Conservation (phyloP, 2,329 filamentous ascomycete genomes). For the Penicillium psychrosexuale region DNA sequence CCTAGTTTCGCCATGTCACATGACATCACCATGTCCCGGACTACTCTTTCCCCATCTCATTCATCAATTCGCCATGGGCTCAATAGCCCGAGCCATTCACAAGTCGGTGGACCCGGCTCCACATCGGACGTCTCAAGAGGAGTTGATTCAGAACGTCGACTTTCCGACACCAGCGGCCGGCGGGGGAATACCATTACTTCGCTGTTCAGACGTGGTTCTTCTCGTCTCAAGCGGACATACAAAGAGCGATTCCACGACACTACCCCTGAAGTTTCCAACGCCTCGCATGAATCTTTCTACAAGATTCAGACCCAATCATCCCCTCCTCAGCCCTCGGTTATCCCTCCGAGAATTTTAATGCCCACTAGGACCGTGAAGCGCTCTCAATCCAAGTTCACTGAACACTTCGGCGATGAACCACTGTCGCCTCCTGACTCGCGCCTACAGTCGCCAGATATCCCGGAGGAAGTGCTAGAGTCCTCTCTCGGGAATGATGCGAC, state of each 20-base stretch:
- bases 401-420: constrained; percentile 84
- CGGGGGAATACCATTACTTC: constrained; percentile 60
- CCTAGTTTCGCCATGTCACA: constrained; percentile 36
- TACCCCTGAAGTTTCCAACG: constrained; percentile 84
- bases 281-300: constrained; percentile 81
- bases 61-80: constrained; percentile 48
- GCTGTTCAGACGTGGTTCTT: constrained; percentile 68
- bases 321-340: constrained; percentile 30
- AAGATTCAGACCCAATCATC: constrained; percentile 53
- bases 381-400: constrained; percentile 85
- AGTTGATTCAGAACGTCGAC: constrained; percentile 52
- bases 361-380: constrained; percentile 64
- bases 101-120: constrained; percentile 52
- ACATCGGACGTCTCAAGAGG: constrained; percentile 53
- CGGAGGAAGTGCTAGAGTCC: constrained; percentile 27
- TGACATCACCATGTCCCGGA: constrained; percentile 34
- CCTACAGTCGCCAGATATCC: constrained; percentile 71
- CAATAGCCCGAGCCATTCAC: constrained; percentile 52
- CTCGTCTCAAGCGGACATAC: constrained; percentile 55
- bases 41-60: constrained; percentile 33
- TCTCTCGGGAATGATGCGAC: constrained; percentile 22
- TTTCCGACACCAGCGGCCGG: constrained; percentile 53
- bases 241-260: constrained; percentile 48
- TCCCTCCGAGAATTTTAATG: constrained; percentile 43
- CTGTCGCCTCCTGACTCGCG: constrained; percentile 81